phyloP scores from a whole-genome alignment of 2,329 filamentous ascomycete genomes.

The Colletotrichum sp. region DNA sequence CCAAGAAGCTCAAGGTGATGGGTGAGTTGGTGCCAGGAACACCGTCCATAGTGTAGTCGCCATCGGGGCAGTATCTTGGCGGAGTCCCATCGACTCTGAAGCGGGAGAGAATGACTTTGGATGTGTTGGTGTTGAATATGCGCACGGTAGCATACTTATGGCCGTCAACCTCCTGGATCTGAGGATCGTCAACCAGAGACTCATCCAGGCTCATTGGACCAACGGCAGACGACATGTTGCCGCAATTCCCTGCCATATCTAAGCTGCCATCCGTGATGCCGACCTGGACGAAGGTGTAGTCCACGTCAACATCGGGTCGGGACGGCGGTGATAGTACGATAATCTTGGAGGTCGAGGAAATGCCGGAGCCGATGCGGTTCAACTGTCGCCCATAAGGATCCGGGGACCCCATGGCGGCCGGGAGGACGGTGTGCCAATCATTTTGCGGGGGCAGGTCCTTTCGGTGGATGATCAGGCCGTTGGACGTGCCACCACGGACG shows the following conservation, averaged over 20 bases:
- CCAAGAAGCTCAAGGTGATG: conserved; percentile 41
- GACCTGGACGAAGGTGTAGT: conserved; percentile 66
- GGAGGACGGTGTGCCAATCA: conserved; percentile 34
- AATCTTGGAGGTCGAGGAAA: conserved; percentile 52
- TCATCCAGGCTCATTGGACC: conserved; percentile 63
- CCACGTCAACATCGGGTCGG: conserved; percentile 52
- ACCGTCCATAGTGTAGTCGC: conserved; percentile 42
- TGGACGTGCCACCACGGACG: conserved; percentile 30
- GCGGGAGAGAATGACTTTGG: conserved; percentile 35
- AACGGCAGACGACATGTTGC: conserved; percentile 49
- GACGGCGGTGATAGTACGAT: conserved; percentile 56
- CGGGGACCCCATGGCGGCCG: conserved; percentile 33
- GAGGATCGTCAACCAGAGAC: conserved; percentile 39
- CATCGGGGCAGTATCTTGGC: conserved; percentile 31
- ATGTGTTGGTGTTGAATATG: conserved; percentile 35
- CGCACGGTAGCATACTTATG: conserved; percentile 23
- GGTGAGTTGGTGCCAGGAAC: conserved; percentile 33
- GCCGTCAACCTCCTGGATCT: background rate
- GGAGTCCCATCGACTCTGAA: conserved; percentile 35
- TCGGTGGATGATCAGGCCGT: conserved; percentile 36
- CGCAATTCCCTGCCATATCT: conserved; percentile 43
- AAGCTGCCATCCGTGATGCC: conserved; percentile 58
- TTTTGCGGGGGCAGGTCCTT: conserved; percentile 36
- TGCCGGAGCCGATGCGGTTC: conserved; percentile 18
- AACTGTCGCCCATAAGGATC: conserved; percentile 20